phyloP scores from a whole-genome alignment of 345 rosid genomes.

The Populus ilicifolia region DNA sequence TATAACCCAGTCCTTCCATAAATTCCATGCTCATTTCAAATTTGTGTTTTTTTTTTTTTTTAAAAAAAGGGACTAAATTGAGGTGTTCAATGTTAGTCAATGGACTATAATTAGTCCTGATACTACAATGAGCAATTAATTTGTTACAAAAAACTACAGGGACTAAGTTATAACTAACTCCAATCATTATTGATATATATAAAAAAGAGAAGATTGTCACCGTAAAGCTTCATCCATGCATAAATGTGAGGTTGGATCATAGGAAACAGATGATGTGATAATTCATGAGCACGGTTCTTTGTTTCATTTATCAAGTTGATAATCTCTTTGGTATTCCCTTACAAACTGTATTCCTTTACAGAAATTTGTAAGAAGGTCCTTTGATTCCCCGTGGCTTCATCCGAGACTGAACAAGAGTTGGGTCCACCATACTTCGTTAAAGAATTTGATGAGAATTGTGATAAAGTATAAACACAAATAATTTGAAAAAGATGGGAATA shows the following conservation, averaged over 20 bases:
- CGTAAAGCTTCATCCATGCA: slow-evolving; percentile 28
- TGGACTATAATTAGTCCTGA: too few relatives aligned
- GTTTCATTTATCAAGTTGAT: neutral
- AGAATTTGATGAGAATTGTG: slow-evolving; percentile 8
- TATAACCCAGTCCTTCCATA: too few relatives aligned
- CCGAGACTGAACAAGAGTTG: slow-evolving; percentile 7
- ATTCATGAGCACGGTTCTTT: slow-evolving; percentile 10
- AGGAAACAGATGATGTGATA: slow-evolving; percentile 24
- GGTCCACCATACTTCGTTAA: slow-evolving; percentile 36
- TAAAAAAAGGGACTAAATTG: too few relatives aligned
- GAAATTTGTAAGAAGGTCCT: slow-evolving; percentile 25
- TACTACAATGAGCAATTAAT: too few relatives aligned
- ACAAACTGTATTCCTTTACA: neutral
- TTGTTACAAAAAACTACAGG: too few relatives aligned
- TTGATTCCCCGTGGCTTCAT: slow-evolving; percentile 26
- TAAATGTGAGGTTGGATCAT: slow-evolving; percentile 25
- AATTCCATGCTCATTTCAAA: too few relatives aligned
- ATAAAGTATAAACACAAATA: slow-evolving; percentile 12
- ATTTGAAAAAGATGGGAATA: neutral
- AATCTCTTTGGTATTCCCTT: slow-evolving; percentile 18
- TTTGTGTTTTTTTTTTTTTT: too few relatives aligned
- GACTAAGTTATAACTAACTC: too few relatives aligned
- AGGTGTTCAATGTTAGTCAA: too few relatives aligned
- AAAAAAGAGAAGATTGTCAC: neutral
- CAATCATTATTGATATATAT: too few relatives aligned